These are phyloP conservation scores for Raffaelea ambrosiae DNA, from an alignment of 2,329 filamentous ascomycete genomes.

Conservation along the genomic window DNA sequence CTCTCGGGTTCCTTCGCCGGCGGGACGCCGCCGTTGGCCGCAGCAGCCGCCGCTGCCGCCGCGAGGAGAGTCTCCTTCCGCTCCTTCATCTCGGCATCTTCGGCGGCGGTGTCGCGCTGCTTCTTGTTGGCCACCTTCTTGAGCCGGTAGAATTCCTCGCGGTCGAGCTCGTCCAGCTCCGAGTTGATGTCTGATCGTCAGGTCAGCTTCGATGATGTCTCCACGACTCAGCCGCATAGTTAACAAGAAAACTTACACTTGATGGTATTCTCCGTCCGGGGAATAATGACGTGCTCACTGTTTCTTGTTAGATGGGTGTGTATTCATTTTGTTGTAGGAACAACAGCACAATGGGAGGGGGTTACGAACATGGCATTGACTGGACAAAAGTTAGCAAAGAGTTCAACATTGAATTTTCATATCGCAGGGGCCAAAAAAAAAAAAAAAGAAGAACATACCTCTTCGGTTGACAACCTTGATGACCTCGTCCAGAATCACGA, in stretches of 20 bases:
- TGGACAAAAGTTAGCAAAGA: conserved; percentile 29
- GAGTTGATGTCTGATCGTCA: conserved; percentile 86
- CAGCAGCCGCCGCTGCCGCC: conserved; percentile 19
- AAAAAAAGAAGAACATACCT: conserved; percentile 42
- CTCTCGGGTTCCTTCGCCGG: conserved; percentile 24
- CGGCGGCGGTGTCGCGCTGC: conserved; percentile 63
- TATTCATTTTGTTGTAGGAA: background rate
- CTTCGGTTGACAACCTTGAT: conserved; percentile 98
- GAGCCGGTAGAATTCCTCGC: conserved; percentile 94
- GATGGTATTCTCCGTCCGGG: conserved; percentile 98
- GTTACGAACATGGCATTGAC: conserved; percentile 83
- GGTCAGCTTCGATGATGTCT: background rate
- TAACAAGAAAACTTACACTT: conserved; percentile 58
- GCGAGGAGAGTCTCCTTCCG: conserved; percentile 49
- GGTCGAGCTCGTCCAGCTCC: conserved; percentile 91
- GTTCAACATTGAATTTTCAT: background rate
- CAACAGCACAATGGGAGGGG: no score
- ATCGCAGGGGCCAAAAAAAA: background rate
- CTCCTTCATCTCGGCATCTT: conserved; percentile 67
- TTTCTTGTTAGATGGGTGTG: conserved; percentile 6
- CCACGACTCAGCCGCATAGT: conserved; percentile 9
- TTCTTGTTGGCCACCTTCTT: conserved; percentile 92
- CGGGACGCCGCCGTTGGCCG: conserved; percentile 13
- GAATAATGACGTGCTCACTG: conserved; percentile 90
- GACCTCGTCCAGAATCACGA: conserved; percentile 95